Conservation (phyloP, 2,329 filamentous ascomycete species). For the Rugonectria rugulosa region DNA sequence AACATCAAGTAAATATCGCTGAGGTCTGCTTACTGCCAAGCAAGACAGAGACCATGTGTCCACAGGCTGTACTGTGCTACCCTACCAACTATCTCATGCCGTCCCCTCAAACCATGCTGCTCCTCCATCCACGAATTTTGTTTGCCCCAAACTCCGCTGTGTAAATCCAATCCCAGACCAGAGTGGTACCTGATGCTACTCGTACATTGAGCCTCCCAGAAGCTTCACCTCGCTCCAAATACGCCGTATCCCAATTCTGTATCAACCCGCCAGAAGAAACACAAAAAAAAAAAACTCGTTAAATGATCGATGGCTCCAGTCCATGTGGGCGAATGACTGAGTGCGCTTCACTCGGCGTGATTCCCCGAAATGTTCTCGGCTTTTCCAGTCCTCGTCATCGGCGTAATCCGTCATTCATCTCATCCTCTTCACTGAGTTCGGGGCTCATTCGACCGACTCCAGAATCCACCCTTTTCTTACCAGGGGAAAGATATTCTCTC, state of each 20-base stretch:
- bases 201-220: slow-evolving; percentile 28
- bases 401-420: slow-evolving; percentile 15
- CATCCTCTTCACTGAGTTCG: slow-evolving; percentile 34
- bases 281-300: slow-evolving; percentile 7
- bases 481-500: slow-evolving; percentile 26
- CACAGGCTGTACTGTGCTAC: slow-evolving; percentile 24
- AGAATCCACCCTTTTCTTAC: slow-evolving; percentile 45
- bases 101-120: slow-evolving; percentile 9
- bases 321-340: slow-evolving; percentile 24
- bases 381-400: slow-evolving; percentile 15
- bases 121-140: slow-evolving; percentile 9
- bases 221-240: slow-evolving; percentile 18
- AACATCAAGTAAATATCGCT: slow-evolving; percentile 27
- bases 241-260: slow-evolving; percentile 33
- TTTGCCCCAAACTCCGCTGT: slow-evolving; percentile 16
- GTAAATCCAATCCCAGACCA: slow-evolving; percentile 21
- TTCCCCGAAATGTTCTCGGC: slow-evolving; percentile 14
- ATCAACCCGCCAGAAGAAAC: slow-evolving; percentile 9
- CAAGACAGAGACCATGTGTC: slow-evolving; percentile 28
- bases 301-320: slow-evolving; percentile 33
- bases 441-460: slow-evolving; percentile 43
- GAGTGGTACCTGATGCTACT: slow-evolving; percentile 32
- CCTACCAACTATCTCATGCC: slow-evolving; percentile 16
- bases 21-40: slow-evolving; percentile 21
- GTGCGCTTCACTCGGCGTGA: slow-evolving; percentile 7